Percentiles rank a stretch among this genome's conserved stretches.
These are phyloP conservation scores for Helenozyma rhizophorensis DNA, from an alignment of 805 yeast genomes.

Conservation along the genomic window DNA sequence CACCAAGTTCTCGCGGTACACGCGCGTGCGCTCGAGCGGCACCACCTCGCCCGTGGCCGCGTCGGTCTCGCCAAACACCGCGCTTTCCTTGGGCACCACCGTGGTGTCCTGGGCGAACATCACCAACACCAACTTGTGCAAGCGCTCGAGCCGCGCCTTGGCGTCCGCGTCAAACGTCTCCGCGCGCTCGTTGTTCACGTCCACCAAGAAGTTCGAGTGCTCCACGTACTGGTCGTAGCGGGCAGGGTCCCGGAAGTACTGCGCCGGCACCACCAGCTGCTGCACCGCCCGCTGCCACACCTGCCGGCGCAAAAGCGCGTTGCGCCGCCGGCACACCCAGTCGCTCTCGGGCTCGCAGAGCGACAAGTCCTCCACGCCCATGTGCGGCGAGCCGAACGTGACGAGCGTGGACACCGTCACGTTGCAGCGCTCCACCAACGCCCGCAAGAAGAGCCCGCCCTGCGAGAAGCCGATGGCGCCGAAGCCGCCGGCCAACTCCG, in stretches of 20 bases:
- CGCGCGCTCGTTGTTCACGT: constrained; percentile 57
- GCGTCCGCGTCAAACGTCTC: constrained; percentile 35
- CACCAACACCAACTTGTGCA: constrained; percentile 56
- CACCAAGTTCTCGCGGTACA: constrained; percentile 52
- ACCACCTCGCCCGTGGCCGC: constrained; percentile 36
- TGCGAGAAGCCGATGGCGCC: constrained; percentile 79
- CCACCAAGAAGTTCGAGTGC: constrained; percentile 57
- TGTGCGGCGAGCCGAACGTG: constrained; percentile 80
- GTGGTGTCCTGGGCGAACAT: constrained; percentile 61
- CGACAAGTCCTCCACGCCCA: constrained; percentile 70
- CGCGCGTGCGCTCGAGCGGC: constrained; percentile 44
- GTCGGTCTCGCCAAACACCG: constrained; percentile 60
- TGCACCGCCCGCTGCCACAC: constrained; percentile 60
- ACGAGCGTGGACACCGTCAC: constrained; percentile 45
- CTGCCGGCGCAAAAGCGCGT: constrained; percentile 51
- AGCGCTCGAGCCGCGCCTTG: constrained; percentile 33
- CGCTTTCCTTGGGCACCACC: constrained; percentile 66
- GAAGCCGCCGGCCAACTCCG: constrained; percentile 52
- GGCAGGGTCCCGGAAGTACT: constrained; percentile 63
- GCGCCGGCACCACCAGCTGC: constrained; percentile 60
- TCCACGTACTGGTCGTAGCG: constrained; percentile 52
- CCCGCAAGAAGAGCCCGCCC: constrained; percentile 78
- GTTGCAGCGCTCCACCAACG: constrained; percentile 55
- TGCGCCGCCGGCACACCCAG: constrained; percentile 57
- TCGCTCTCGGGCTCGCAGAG: constrained; percentile 45